phyloP scores from a whole-genome alignment of 768 basidiomycete species.

The Rhodosporidiobolus odoratus region DNA sequence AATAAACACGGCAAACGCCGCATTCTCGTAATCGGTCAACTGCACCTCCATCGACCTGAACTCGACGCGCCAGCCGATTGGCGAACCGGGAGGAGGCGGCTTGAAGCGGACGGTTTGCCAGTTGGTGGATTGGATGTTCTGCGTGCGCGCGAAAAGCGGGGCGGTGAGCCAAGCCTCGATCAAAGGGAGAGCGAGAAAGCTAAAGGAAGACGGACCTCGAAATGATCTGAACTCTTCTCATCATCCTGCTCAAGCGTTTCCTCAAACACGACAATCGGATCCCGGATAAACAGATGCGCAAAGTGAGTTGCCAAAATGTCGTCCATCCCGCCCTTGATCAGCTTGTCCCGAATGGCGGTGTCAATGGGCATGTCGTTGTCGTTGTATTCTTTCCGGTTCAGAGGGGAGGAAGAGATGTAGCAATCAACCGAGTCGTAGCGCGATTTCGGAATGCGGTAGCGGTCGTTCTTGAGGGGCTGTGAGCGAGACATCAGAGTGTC shows the following conservation, averaged over 20 bases:
- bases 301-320: conserved; percentile 81
- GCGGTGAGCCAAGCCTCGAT: background rate
- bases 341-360: conserved; percentile 62
- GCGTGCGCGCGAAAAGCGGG: conserved; percentile 2
- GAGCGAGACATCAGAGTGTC: background rate
- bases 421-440: conserved; percentile 93
- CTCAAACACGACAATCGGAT: conserved; percentile 89
- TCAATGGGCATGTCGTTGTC: conserved; percentile 79
- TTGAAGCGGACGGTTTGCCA: conserved; percentile 99
- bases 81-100: conserved; percentile 85
- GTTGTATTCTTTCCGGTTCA: conserved; percentile 89
- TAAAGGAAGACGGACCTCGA: conserved; percentile 60
- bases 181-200: background rate
- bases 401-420: conserved; percentile 73
- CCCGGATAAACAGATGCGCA: conserved; percentile 92
- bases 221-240: conserved; percentile 78
- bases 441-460: conserved; percentile 84
- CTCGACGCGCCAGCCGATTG: conserved; percentile 96
- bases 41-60: conserved; percentile 99
- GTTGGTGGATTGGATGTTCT: conserved; percentile 99
- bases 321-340: conserved; percentile 78
- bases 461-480: conserved; percentile 70
- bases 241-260: conserved; percentile 94
- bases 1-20: conserved; percentile 89
- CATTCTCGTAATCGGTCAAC: conserved; percentile 97